Percentiles rank a stretch among this genome's conserved stretches.
Evolutionary conservation across 805 yeast species (phyloP).

Genomic region (Lipomyces yamanashiensis): DNA sequence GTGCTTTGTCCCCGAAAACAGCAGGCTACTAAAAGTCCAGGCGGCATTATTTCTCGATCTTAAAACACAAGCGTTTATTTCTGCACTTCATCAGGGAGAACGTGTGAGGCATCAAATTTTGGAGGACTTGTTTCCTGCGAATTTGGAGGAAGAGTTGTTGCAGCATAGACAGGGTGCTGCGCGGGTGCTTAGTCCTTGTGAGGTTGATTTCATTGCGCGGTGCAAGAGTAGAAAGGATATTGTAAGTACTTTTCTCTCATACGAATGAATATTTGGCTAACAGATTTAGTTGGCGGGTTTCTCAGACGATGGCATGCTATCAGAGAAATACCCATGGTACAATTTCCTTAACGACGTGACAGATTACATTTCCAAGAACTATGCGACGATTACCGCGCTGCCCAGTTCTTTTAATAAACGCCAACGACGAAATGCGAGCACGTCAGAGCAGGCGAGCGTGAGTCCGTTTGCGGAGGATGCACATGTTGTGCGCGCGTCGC

Average conservation of each 20-base stretch:
- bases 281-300: slow-evolving; percentile 44
- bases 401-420: not conserved
- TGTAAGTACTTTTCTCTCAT: not conserved
- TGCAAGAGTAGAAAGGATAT: slow-evolving; percentile 71
- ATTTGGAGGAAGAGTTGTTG: slow-evolving; percentile 55
- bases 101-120: slow-evolving; percentile 68
- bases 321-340: slow-evolving; percentile 83
- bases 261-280: not conserved
- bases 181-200: slow-evolving; percentile 66
- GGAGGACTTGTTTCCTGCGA: slow-evolving; percentile 73
- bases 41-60: slow-evolving; percentile 76
- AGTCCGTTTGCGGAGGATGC: slow-evolving; percentile 2
- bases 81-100: slow-evolving; percentile 70
- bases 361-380: slow-evolving; percentile 71
- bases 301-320: slow-evolving; percentile 57
- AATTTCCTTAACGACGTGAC: slow-evolving; percentile 77
- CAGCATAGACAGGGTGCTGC: slow-evolving; percentile 42
- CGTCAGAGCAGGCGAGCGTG: not conserved
- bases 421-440: not conserved
- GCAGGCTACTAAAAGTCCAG: slow-evolving; percentile 77
- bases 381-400: slow-evolving; percentile 33
- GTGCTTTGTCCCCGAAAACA: slow-evolving; percentile 75
- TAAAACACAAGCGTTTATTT: slow-evolving; percentile 93
- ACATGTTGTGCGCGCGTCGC: slow-evolving; percentile 10
- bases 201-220: slow-evolving; percentile 74